These are phyloP conservation scores for Massariosphaeria phaeospora DNA, from an alignment of 495 filamentous ascomycete genomes.

Conservation along the genomic window DNA sequence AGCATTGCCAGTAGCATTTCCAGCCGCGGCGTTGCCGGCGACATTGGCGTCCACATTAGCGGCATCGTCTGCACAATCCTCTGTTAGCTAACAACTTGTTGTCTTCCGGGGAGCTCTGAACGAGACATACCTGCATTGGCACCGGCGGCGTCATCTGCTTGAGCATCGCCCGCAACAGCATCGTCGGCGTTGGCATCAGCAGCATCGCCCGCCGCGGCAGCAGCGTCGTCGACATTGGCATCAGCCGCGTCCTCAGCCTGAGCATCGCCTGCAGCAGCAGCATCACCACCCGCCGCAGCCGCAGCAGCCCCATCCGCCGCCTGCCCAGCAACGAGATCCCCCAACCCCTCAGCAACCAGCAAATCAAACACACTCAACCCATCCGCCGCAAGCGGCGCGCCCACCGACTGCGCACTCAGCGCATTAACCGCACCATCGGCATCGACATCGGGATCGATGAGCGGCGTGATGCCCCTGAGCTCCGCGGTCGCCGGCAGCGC, in stretches of 20 bases:
- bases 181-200: background rate
- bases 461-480: slow-evolving; percentile 56
- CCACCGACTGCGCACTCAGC: slow-evolving; percentile 48
- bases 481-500: slow-evolving; percentile 52
- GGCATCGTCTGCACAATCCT: slow-evolving; percentile 11
- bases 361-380: slow-evolving; percentile 56
- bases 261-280: background rate
- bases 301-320: slow-evolving; percentile 30
- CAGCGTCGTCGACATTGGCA: slow-evolving; percentile 6
- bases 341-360: slow-evolving; percentile 50
- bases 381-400: slow-evolving; percentile 47
- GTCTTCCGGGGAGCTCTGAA: no score
- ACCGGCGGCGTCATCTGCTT: background rate
- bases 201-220: background rate
- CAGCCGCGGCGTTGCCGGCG: slow-evolving; percentile 11
- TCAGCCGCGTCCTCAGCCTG: slow-evolving; percentile 2
- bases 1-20: slow-evolving; percentile 3
- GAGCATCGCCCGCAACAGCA: slow-evolving; percentile 1
- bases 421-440: slow-evolving; percentile 52
- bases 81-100: no score
- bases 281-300: slow-evolving; percentile 24
- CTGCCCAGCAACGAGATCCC: slow-evolving; percentile 45
- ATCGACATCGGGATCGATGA: slow-evolving; percentile 53
- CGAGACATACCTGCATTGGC: background rate
- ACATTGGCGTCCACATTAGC: background rate